A percentile compares a stretch with the other conserved stretches of the same genome.
Conservation (phyloP, 179 eudicot genomes). For the Drosera spatulata region DNA sequence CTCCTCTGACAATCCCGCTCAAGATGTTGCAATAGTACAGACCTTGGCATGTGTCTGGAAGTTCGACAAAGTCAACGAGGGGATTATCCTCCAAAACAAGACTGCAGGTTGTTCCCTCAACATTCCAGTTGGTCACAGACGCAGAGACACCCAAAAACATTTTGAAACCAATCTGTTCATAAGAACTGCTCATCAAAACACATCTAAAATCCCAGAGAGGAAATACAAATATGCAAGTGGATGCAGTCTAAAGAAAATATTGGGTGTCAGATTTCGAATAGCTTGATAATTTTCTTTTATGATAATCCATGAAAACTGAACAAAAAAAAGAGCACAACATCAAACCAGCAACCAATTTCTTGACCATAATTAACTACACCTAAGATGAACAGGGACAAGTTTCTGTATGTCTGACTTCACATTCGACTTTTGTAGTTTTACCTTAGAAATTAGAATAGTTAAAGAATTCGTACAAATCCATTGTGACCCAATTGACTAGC, state of each 20-base stretch:
- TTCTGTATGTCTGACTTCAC: too few species aligned
- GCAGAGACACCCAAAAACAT: constrained; percentile 95
- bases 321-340: too few species aligned
- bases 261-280: too few species aligned
- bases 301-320: too few species aligned
- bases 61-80: constrained; percentile 94
- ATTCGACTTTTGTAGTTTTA: too few species aligned
- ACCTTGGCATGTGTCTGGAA: constrained; percentile 91
- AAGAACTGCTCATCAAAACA: background rate
- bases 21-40: constrained; percentile 87
- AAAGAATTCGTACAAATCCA: too few species aligned
- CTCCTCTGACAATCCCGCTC: constrained; percentile 90
- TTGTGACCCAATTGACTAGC: too few species aligned
- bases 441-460: too few species aligned
- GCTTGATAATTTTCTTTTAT: too few species aligned
- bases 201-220: background rate
- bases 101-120: constrained; percentile 91
- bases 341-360: too few species aligned
- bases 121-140: constrained; percentile 81
- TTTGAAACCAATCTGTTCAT: constrained; percentile 73
- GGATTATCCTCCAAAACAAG: constrained; percentile 91
- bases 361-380: too few species aligned
- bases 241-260: background rate
- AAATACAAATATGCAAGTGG: background rate
- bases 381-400: too few species aligned